Evolutionary conservation across 106 monocot genomes (phyloP).

Genomic region (Cymbidium sinense): DNA sequence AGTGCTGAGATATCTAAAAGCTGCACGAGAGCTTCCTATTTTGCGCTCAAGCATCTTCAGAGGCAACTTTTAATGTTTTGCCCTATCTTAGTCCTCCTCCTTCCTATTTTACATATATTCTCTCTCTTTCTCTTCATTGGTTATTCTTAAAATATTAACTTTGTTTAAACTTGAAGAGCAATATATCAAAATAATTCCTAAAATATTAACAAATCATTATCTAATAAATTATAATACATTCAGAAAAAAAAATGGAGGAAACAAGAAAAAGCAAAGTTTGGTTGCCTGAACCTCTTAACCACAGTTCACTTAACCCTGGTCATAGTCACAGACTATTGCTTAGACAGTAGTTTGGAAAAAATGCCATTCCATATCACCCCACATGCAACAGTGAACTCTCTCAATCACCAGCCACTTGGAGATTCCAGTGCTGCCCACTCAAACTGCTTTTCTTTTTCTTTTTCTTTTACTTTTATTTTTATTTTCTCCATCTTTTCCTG

Average conservation of each 20-base stretch:
- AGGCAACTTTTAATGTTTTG: too few relatives aligned
- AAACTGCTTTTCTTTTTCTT: background rate
- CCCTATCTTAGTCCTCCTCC: too few relatives aligned
- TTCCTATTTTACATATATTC: too few relatives aligned
- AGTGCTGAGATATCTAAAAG: too few relatives aligned
- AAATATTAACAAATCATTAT: too few relatives aligned
- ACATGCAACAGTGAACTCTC: background rate
- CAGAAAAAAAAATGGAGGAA: background rate
- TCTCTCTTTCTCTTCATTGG: too few relatives aligned
- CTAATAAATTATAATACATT: too few relatives aligned
- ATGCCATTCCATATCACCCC: constrained; percentile 1
- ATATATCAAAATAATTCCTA: too few relatives aligned
- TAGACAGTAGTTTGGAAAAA: background rate
- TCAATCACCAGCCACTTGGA: background rate
- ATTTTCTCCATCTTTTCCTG: background rate
- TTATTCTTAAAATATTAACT: too few relatives aligned
- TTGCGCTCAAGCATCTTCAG: too few relatives aligned
- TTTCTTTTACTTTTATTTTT: background rate
- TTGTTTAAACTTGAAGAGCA: too few relatives aligned
- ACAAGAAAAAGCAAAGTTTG: background rate
- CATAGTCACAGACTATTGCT: background rate
- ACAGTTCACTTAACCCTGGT: background rate
- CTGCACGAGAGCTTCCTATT: too few relatives aligned
- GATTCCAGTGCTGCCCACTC: constrained; percentile 1
- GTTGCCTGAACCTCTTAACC: background rate